Evolutionary conservation across 768 basidiomycete species (phyloP).

Genomic region (Tulasnella sp.): DNA sequence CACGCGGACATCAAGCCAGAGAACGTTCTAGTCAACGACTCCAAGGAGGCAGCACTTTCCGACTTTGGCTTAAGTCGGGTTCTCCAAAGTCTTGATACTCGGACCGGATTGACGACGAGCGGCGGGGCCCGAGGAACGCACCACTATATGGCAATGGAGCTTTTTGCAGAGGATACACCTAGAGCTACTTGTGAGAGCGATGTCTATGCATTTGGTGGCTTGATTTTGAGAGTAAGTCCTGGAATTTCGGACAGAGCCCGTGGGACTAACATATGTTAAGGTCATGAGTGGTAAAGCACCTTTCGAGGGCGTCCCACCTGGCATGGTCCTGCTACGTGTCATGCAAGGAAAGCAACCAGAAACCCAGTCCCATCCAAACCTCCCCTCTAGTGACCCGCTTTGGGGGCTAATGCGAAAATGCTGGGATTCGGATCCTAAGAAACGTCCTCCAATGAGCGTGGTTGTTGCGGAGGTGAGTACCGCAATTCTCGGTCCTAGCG

Average conservation of each 20-base stretch:
- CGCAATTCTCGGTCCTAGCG: too few relatives aligned
- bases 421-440: slow-evolving; percentile 9
- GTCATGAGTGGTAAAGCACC: slow-evolving; percentile 19
- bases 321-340: neutral
- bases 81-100: neutral
- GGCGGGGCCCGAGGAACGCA: slow-evolving; percentile 7
- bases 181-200: neutral
- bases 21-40: slow-evolving; percentile 18
- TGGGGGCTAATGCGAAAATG: slow-evolving; percentile 21
- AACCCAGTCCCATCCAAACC: neutral
- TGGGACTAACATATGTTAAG: neutral
- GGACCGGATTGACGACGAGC: neutral
- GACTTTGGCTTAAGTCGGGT: slow-evolving; percentile 17
- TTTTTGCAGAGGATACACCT: neutral
- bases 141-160: slow-evolving; percentile 16
- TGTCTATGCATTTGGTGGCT: slow-evolving; percentile 15
- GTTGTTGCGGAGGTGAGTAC: slow-evolving; percentile 3
- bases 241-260: neutral
- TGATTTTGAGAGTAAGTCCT: neutral
- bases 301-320: neutral
- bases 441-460: slow-evolving; percentile 11
- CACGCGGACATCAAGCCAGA: slow-evolving; percentile 32
- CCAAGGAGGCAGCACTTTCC: slow-evolving; percentile 2
- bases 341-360: neutral
- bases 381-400: neutral